Conservation (phyloP, 2,329 filamentous ascomycete species). For the Parasarocladium wereldwijsianum region DNA sequence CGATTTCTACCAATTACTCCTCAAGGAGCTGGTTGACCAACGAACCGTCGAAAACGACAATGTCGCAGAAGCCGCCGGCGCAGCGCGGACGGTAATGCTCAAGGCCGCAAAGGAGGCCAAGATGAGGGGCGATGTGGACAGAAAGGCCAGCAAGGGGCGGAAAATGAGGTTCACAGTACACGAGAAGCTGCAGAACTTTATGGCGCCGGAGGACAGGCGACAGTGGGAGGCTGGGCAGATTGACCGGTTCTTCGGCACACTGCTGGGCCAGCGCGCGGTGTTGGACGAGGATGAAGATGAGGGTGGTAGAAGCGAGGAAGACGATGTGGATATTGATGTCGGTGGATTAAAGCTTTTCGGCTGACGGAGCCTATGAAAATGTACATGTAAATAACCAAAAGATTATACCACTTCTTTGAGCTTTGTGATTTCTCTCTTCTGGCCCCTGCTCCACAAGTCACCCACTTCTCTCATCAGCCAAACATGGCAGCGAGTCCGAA, state of each 20-base stretch:
- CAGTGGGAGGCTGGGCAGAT: conserved; percentile 69
- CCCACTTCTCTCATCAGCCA: conserved; percentile 1
- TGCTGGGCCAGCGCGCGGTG: conserved; percentile 57
- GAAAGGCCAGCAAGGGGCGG: conserved; percentile 85
- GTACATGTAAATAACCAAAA: conserved; percentile 24
- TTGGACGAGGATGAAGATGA: conserved; percentile 43
- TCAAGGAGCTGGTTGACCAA: conserved; percentile 88
- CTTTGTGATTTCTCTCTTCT: too few species aligned
- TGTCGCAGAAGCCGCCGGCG: conserved; percentile 27
- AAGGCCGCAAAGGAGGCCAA: conserved; percentile 63
- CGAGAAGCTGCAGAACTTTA: conserved; percentile 96
- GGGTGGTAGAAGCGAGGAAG: conserved; percentile 35
- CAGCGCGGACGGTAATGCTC: conserved; percentile 41
- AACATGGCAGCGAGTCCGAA: conserved; percentile 4
- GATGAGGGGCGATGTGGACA: conserved; percentile 72
- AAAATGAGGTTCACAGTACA: conserved; percentile 92
- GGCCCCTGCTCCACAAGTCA: not conserved
- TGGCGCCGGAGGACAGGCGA: conserved; percentile 76
- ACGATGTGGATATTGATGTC: conserved; percentile 28
- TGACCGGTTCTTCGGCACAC: conserved; percentile 59
- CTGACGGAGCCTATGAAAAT: too few species aligned
- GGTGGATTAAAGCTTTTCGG: conserved; percentile 37
- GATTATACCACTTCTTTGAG: too few species aligned
- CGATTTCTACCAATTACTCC: conserved; percentile 82
- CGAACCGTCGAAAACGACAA: conserved; percentile 55